A percentile compares a stretch with the other conserved stretches of the same genome.
Evolutionary conservation across 345 rosid genomes (phyloP).

Genomic region (Citrus maxima): DNA sequence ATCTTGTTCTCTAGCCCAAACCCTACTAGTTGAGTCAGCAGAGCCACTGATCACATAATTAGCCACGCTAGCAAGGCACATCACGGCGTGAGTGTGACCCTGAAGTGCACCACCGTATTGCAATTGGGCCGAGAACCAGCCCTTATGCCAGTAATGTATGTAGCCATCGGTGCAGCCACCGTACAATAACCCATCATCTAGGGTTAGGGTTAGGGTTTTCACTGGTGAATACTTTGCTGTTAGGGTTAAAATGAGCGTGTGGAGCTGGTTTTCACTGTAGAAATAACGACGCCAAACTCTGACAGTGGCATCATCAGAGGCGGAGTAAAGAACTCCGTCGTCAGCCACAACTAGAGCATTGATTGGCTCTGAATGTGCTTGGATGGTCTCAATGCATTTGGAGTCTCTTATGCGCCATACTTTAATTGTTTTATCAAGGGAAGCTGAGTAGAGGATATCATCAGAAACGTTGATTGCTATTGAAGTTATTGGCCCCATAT

Average conservation of each 20-base stretch:
- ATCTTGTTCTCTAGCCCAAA: constrained; percentile 42
- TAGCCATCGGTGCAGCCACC: constrained; percentile 59
- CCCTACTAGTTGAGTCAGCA: constrained; percentile 44
- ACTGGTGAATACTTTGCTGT: constrained; percentile 49
- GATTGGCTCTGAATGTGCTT: constrained; percentile 45
- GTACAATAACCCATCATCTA: constrained; percentile 32
- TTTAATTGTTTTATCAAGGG: constrained; percentile 49
- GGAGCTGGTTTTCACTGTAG: constrained; percentile 29
- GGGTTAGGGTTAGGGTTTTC: constrained; percentile 37
- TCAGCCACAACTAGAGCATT: constrained; percentile 35
- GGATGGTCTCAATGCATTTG: constrained; percentile 55
- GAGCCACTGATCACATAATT: constrained; percentile 47
- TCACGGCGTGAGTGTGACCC: constrained; percentile 58
- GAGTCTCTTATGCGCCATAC: constrained; percentile 53
- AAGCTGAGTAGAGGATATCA: constrained; percentile 49
- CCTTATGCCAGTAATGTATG: constrained; percentile 48
- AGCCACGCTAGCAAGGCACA: constrained; percentile 37
- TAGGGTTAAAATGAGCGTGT: constrained; percentile 36
- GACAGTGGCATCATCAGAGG: constrained; percentile 55
- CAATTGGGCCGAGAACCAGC: constrained; percentile 39
- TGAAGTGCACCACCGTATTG: constrained; percentile 48
- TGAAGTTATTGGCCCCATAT: constrained; percentile 46
- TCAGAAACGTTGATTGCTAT: constrained; percentile 42
- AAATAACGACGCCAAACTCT: constrained; percentile 44
- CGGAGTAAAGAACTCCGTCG: constrained; percentile 47